Evolutionary conservation across 768 basidiomycete species (phyloP), one percentile per base, ranked within the genome.

Genomic region (Auriculariales sp.): DNA sequence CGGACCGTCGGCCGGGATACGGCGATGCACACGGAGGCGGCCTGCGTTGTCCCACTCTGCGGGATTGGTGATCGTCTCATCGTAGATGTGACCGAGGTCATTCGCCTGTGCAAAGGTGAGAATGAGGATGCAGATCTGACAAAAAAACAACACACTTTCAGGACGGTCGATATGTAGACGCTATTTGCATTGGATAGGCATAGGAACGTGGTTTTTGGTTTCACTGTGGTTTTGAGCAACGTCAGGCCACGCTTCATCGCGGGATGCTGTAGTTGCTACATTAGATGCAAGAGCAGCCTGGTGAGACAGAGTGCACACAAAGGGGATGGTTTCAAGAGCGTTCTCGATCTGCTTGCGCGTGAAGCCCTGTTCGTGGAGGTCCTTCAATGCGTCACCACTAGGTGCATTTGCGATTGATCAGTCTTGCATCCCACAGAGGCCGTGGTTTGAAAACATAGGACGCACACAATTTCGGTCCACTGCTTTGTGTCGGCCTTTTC

Each of bases 391-490:
- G 58, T 73, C 72, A n/a, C 78, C 82, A 49, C 85, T 83, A n/a
- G n/a, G n/a, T 54, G 46, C 32, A 46, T 22, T 56, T 24, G 12
- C 42, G 30, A 49, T 27, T 50, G 47, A 11, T 1, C 25, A 15
- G 7, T 25, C 22, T 15, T 30, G 7, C 42, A 33, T 6, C 35
- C 17, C 4, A n/a, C 42, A 47, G 15, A 36, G 28, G 24, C 19
- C 46, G 25, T 24, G n/a, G 17, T n/a, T 11, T 39, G 14, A 32
- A 15, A 15, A n/a, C n/a, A 29, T 19, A 39, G 15, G 36, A 56
- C 79, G 67, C 64, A 97, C 94, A 97, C 79, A 31, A 95, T 76
- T 68, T 98, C 95, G 3, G 93, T 97, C 83, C 91, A 99, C 61
- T 95, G 89, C 53, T 44, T 19, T 19, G 4, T 25, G 19, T 44